Percentiles rank a stretch among this genome's conserved stretches.
Evolutionary conservation across 2,329 filamentous ascomycete species (phyloP).

Genomic region (Colletotrichum scovillei): DNA sequence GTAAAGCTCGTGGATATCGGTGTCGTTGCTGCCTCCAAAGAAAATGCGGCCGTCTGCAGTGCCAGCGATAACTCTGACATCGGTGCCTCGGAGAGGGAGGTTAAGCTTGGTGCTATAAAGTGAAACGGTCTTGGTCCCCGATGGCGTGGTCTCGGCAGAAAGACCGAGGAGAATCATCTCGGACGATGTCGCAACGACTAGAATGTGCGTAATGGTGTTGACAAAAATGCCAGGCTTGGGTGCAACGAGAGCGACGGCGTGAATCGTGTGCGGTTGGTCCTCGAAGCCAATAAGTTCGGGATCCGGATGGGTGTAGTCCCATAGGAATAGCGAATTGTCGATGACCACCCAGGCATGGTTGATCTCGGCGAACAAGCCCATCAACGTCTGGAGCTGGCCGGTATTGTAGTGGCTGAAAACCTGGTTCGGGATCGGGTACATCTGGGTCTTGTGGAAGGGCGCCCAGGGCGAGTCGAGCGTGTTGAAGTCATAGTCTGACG

Average conservation of each 20-base stretch:
- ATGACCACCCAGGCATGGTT: slow-evolving; percentile 97
- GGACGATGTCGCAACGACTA: slow-evolving; percentile 87
- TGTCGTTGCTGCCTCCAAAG: slow-evolving; percentile 83
- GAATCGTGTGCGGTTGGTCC: slow-evolving; percentile 88
- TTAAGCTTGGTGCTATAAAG: slow-evolving; percentile 92
- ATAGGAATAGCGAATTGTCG: slow-evolving; percentile 95
- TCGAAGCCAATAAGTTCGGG: slow-evolving; percentile 93
- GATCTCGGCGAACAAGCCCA: slow-evolving; percentile 95
- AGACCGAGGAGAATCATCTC: slow-evolving; percentile 92
- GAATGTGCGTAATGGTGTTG: slow-evolving; percentile 83
- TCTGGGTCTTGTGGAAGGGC: slow-evolving; percentile 88
- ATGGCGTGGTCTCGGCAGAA: slow-evolving; percentile 72
- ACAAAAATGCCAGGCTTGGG: slow-evolving; percentile 92
- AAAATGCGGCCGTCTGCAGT: slow-evolving; percentile 92
- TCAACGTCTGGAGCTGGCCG: slow-evolving; percentile 87
- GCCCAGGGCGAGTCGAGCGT: slow-evolving; percentile 77
- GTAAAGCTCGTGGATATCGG: slow-evolving; percentile 91
- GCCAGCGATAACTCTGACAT: slow-evolving; percentile 82
- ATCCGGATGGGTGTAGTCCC: slow-evolving; percentile 96
- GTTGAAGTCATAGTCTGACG: slow-evolving; percentile 90
- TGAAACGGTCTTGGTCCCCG: slow-evolving; percentile 77
- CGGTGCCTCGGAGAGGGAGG: slow-evolving; percentile 78
- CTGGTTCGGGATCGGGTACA: slow-evolving; percentile 89
- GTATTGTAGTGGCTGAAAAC: slow-evolving; percentile 94
- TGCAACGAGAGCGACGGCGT: slow-evolving; percentile 86